phyloP scores from a whole-genome alignment of 2,329 filamentous ascomycete species.

The Fusarium sp. region DNA sequence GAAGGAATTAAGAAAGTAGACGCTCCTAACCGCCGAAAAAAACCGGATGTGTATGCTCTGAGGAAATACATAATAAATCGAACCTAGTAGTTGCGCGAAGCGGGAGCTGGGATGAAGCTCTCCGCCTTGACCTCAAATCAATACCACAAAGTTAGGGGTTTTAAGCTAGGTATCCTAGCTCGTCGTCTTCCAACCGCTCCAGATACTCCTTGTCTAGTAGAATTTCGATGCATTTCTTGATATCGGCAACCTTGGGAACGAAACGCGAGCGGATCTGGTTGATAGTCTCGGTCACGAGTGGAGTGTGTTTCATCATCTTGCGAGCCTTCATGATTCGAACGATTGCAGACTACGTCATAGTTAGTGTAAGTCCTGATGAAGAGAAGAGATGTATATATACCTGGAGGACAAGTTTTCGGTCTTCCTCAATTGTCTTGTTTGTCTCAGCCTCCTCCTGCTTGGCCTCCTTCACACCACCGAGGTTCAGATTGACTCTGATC shows the following conservation, averaged over 20 bases:
- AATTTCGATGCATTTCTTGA: conserved; percentile 99
- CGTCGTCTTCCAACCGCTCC: conserved; percentile 93
- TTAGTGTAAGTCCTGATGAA: conserved; percentile 39
- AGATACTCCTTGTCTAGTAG: conserved; percentile 99
- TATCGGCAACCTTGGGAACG: conserved; percentile 91
- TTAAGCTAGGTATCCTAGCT: conserved; percentile 93
- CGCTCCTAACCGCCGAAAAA: conserved; percentile 13
- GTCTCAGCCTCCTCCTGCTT: conserved; percentile 98
- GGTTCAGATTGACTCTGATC: conserved; percentile 95
- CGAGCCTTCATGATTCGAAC: conserved; percentile 99
- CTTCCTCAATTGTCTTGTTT: conserved; percentile 99
- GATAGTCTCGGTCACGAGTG: conserved; percentile 95
- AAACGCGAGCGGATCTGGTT: conserved; percentile 94
- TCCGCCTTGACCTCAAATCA: not conserved
- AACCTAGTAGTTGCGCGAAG: conserved; percentile 1
- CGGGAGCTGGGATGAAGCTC: not conserved
- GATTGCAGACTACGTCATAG: conserved; percentile 81
- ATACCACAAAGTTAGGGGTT: not conserved
- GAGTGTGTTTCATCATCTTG: conserved; percentile 98
- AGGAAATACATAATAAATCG: conserved; percentile 19
- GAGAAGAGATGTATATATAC: conserved; percentile 65
- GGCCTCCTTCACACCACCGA: conserved; percentile 93
- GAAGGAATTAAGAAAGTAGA: conserved; percentile 30
- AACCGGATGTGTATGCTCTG: not conserved
- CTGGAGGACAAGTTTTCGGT: conserved; percentile 95